Base-by-base conservation (phyloP, 2,329 filamentous ascomycete genomes). In the Epicoccum nigrum region DNA sequence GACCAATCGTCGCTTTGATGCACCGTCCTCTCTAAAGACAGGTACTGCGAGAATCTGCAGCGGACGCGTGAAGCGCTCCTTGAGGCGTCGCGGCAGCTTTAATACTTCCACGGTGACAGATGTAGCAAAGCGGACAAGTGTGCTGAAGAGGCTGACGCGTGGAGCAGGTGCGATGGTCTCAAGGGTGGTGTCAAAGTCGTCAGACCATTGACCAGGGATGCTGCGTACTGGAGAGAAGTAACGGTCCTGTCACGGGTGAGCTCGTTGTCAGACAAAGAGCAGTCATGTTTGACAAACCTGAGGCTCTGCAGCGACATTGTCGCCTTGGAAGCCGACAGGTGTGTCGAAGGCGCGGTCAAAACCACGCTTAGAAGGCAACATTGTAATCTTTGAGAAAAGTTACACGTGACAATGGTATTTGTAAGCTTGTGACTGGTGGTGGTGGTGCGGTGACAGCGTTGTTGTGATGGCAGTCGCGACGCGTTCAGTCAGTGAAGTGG, bases 1-100 rank as follows among this genome's bases (percentile, higher is more conserved):
- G 25, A 71, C 27, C 21, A 71, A 57, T 35, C 68, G 65, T 56
- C 63, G 65, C 61, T 71, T 71, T 33, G 54, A 59, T 19, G 65
- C 58, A 27, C 64, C 66, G 23, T 65, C 57, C 6, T 46, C 43
- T 42, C 58, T 56, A 16, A 55, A 16, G 20, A 68, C 32, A 1
- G 63, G 56, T 6, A 65, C 51, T 11, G 60, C 63, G 28, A 52
- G 42, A 32, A 70, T 63, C 21, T 43, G 38, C 33, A 64, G 65
- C 3, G n/a, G 47, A 11, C 56, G 56, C 4, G 58, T 28, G 30
- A 62, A 60, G 32, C 45, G 49, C n/a, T 52, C 35, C 1, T 38
- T 35, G 2, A 63, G 37, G 25, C 56, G 56, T 7, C 17, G 27
- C 4, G 64, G 62, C 2, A 62, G 16, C 12, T 16, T 28, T 46